A percentile compares a stretch with the other conserved stretches of the same genome.
Conservation (phyloP, 768 basidiomycete species). For the Lactifluus subvellereus region DNA sequence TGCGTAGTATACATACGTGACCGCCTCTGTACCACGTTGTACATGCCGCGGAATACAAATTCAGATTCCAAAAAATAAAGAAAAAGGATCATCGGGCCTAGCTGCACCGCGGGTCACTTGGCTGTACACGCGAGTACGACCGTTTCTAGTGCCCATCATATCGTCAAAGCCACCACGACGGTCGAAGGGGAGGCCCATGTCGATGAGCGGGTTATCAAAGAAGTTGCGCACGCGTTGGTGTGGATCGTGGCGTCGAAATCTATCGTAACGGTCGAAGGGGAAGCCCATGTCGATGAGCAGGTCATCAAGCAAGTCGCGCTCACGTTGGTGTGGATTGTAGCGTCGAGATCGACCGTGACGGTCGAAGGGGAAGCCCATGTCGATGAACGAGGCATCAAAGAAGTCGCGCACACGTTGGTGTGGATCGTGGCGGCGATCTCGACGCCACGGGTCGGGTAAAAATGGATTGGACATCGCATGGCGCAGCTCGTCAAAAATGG, state of each 20-base stretch:
- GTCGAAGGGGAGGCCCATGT: constrained; percentile 7
- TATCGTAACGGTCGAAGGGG: constrained; percentile 3
- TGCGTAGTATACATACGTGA: no score
- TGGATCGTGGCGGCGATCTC: neutral
- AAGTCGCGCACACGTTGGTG: constrained; percentile 5
- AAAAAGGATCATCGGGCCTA: constrained; percentile 35
- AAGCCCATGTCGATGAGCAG: constrained; percentile 1
- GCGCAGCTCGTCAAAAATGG: constrained; percentile 47
- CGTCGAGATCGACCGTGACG: neutral
- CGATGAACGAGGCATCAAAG: constrained; percentile 15
- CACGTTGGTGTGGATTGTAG: neutral
- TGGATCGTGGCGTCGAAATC: neutral
- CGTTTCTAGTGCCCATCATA: constrained; percentile 11
- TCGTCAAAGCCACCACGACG: constrained; percentile 12
- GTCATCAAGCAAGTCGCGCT: constrained; percentile 16
- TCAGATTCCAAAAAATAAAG: no score
- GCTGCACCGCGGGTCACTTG: constrained; percentile 28
- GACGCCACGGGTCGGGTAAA: constrained; percentile 26
- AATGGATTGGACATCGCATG: constrained; percentile 33
- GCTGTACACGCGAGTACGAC: constrained; percentile 25
- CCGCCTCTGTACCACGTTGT: no score
- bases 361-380: constrained; percentile 11
- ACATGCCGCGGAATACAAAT: no score
- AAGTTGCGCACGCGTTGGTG: constrained; percentile 4
- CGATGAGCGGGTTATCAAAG: constrained; percentile 15